Percentiles rank a stretch among this genome's conserved stretches.
Conservation (phyloP, 768 basidiomycete genomes). For the Kondoa subrosea region DNA sequence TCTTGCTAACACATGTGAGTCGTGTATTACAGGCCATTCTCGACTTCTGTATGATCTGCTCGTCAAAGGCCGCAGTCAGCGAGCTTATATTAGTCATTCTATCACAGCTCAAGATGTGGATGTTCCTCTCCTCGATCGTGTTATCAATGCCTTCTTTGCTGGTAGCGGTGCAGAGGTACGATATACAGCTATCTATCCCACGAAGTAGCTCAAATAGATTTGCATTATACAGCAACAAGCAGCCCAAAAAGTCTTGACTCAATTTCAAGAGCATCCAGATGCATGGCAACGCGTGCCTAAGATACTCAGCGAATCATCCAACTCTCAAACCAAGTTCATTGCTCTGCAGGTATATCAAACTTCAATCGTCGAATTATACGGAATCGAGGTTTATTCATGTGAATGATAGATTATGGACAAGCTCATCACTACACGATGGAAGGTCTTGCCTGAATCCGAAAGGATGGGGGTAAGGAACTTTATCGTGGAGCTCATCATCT, state of each 20-base stretch:
- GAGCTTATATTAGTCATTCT: slow-evolving; percentile 30
- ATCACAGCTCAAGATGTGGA: slow-evolving; percentile 55
- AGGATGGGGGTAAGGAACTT: slow-evolving; percentile 93
- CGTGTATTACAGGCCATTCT: slow-evolving; percentile 22
- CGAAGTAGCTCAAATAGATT: background rate
- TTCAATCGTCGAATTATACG: background rate
- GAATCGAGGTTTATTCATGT: background rate
- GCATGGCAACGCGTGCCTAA: slow-evolving; percentile 95
- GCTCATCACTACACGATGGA: slow-evolving; percentile 86
- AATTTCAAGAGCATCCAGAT: slow-evolving; percentile 89
- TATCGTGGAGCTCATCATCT: slow-evolving; percentile 73
- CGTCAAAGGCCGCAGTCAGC: background rate
- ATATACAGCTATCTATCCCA: background rate
- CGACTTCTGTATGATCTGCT: slow-evolving; percentile 17
- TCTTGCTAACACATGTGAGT: background rate
- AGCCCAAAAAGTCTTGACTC: slow-evolving; percentile 84
- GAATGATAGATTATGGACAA: slow-evolving; percentile 59
- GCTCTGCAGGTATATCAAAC: slow-evolving; percentile 50
- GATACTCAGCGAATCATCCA: slow-evolving; percentile 66
- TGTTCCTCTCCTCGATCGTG: slow-evolving; percentile 77
- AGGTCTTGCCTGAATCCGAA: slow-evolving; percentile 82
- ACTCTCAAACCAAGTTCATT: slow-evolving; percentile 83
- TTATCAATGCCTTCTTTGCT: slow-evolving; percentile 80
- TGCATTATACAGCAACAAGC: slow-evolving; percentile 56
- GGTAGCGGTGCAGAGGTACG: slow-evolving; percentile 65